Evolutionary conservation across 2,329 filamentous ascomycete species (phyloP).

Genomic region (Colletotrichum salicis): DNA sequence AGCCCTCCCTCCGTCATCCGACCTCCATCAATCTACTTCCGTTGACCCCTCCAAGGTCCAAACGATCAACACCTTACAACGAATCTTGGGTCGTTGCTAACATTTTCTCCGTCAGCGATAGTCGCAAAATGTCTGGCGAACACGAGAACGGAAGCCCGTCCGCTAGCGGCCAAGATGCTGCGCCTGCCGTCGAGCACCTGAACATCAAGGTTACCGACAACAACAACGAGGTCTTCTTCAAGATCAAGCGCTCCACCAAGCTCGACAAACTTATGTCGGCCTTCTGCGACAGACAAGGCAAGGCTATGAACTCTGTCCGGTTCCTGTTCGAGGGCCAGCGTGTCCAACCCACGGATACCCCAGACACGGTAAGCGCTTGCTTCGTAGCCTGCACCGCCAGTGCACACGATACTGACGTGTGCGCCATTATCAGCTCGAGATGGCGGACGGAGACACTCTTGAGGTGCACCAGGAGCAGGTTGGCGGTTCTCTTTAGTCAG

Average conservation of each 20-base stretch:
- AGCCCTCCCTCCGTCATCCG: background rate
- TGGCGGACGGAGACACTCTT: conserved; percentile 94
- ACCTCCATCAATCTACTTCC: background rate
- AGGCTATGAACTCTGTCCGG: conserved; percentile 83
- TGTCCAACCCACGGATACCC: conserved; percentile 88
- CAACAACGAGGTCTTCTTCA: conserved; percentile 99
- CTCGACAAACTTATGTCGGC: conserved; percentile 98
- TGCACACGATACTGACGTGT: conserved; percentile 36
- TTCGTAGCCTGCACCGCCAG: background rate
- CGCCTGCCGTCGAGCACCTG: conserved; percentile 78
- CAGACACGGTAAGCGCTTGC: conserved; percentile 79
- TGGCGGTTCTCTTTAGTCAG: conserved; percentile 65
- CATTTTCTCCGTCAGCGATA: background rate
- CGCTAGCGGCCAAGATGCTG: conserved; percentile 49
- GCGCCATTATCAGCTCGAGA: conserved; percentile 77
- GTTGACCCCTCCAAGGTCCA: background rate
- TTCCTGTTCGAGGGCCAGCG: conserved; percentile 97
- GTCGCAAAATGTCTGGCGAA: conserved; percentile 60
- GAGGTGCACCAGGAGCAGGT: conserved; percentile 99
- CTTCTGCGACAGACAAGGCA: conserved; percentile 96
- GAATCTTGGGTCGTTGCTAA: conserved; percentile 3
- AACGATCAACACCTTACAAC: background rate
- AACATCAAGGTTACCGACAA: conserved; percentile 99
- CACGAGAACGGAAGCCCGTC: conserved; percentile 60
- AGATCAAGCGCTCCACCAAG: conserved; percentile 97